phyloP scores from a whole-genome alignment of 2,329 filamentous ascomycete genomes.

The Neoascochyta sp. region DNA sequence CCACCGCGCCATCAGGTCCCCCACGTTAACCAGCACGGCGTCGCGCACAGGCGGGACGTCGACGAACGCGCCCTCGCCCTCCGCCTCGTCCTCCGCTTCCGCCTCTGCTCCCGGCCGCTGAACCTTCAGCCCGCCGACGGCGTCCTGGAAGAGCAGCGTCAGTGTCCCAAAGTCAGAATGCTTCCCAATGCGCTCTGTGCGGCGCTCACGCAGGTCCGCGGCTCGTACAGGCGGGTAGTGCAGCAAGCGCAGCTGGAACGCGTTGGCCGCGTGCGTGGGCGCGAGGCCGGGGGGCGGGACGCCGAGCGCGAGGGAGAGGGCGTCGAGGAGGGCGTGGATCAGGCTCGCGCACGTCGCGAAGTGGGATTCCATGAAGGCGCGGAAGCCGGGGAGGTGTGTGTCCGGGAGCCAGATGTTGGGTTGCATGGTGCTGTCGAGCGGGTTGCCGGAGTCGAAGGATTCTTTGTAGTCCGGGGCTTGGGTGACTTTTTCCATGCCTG shows the following conservation, averaged over 20 bases:
- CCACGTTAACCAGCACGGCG: conserved; percentile 40
- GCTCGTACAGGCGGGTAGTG: conserved; percentile 39
- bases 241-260: conserved; percentile 37
- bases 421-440: conserved; percentile 21
- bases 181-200: conserved; percentile 37
- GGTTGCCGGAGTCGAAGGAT: conserved; percentile 33
- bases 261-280: conserved; percentile 20
- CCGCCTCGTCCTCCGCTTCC: no score
- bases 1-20: conserved; percentile 42
- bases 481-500: conserved; percentile 37
- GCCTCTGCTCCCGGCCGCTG: no score
- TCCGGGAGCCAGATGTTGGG: conserved; percentile 44
- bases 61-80: conserved; percentile 23
- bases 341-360: conserved; percentile 21
- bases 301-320: conserved; percentile 24
- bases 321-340: conserved; percentile 24
- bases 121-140: conserved; percentile 41
- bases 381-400: conserved; percentile 39
- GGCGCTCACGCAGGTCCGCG: conserved; percentile 17
- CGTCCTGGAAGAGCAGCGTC: conserved; percentile 44
- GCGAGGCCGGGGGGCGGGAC: conserved; percentile 15
- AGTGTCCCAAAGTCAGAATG: conserved; percentile 45
- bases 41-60: conserved; percentile 28
- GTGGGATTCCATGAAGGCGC: conserved; percentile 23
- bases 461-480: conserved; percentile 37